A percentile compares a stretch with the other conserved stretches of the same genome.
phyloP scores from a whole-genome alignment of 495 filamentous ascomycete species.

The Alectoria sarmentosa region DNA sequence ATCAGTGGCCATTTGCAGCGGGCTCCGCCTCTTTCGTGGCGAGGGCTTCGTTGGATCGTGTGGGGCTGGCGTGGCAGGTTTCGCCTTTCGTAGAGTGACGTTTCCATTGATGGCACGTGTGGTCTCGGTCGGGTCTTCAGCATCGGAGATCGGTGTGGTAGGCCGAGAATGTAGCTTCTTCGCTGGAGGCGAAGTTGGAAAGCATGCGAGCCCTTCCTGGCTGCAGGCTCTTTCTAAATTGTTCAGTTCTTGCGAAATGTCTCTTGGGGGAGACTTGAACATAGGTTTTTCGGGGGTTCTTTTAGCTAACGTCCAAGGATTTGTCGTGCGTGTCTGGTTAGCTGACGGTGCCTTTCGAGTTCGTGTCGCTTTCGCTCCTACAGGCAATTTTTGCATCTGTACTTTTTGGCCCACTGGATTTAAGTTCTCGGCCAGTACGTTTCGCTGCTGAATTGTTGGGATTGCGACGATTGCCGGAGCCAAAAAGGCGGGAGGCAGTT shows the following conservation, averaged over 20 bases:
- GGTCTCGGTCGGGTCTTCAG: not conserved
- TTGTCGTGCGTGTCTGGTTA: constrained; percentile 4
- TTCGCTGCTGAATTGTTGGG: not conserved
- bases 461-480: not conserved
- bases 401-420: constrained; percentile 1
- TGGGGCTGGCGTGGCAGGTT: not conserved
- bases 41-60: constrained; percentile 5
- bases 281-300: constrained; percentile 18
- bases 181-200: not conserved
- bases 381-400: not conserved
- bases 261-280: constrained; percentile 14
- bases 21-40: constrained; percentile 19
- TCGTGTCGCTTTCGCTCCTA: not conserved
- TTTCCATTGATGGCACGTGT: not conserved
- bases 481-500: not conserved
- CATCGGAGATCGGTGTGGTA: constrained; percentile 9
- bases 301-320: constrained; percentile 24
- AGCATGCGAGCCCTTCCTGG: not conserved
- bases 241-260: constrained; percentile 15
- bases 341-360: not conserved
- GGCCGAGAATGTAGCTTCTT: constrained; percentile 14
- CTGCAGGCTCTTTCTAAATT: not conserved
- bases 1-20: constrained; percentile 8
- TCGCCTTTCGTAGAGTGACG: not conserved
- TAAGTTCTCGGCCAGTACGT: constrained; percentile 4